Evolutionary conservation across 805 yeast genomes (phyloP).

Genomic region (Tetrapisispora phaffii): DNA sequence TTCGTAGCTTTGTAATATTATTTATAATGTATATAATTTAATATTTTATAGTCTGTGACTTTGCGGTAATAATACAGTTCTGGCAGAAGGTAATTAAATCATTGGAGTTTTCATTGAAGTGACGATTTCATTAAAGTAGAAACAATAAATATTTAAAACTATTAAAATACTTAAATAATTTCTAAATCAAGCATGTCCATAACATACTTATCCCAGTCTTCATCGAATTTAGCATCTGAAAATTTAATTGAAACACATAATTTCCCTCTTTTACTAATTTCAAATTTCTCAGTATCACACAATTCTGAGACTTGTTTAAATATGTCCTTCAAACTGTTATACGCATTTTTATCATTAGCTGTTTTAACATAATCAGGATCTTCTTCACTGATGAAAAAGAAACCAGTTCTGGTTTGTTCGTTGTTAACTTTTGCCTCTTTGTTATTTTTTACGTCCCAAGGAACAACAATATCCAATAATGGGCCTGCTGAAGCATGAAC

Average conservation of each 20-base stretch:
- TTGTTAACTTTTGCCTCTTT: conserved; percentile 21
- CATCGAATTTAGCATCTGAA: conserved; percentile 49
- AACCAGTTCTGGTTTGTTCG: conserved; percentile 54
- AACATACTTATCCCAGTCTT: conserved; percentile 39
- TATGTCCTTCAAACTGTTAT: conserved; percentile 35
- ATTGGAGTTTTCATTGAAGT: neutral
- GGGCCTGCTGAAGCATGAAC: conserved; percentile 98
- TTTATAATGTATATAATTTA: too few relatives aligned
- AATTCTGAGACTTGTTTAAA: conserved; percentile 37
- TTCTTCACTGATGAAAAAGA: conserved; percentile 56
- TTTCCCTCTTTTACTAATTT: conserved; percentile 39
- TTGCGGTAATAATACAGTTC: too few relatives aligned
- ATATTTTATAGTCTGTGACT: too few relatives aligned
- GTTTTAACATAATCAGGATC: conserved; percentile 57
- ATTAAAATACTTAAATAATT: neutral
- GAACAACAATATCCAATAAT: conserved; percentile 68
- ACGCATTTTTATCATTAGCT: neutral
- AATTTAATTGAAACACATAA: conserved; percentile 43
- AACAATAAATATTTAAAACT: neutral
- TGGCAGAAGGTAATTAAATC: too few relatives aligned
- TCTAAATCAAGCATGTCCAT: conserved; percentile 6
- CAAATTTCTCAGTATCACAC: conserved; percentile 29
- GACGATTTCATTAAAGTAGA: neutral
- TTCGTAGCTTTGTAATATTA: too few relatives aligned
- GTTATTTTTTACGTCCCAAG: conserved; percentile 33